These are phyloP conservation scores for Cordyceps militaris DNA, from an alignment of 2,329 filamentous ascomycete genomes.

Conservation along the genomic window DNA sequence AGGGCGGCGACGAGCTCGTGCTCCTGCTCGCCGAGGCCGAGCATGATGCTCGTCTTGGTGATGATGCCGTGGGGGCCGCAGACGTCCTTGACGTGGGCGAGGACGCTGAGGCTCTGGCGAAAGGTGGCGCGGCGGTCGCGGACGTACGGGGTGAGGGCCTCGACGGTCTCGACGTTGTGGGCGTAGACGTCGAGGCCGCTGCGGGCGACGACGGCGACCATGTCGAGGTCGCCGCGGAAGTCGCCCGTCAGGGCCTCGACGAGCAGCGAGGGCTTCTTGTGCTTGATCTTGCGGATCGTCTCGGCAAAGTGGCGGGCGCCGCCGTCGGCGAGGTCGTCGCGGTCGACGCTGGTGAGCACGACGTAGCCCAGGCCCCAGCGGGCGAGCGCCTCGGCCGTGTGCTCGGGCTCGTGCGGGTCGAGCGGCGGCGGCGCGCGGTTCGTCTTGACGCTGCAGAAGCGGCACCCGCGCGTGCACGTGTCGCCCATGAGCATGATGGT, in stretches of 20 bases:
- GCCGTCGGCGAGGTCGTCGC: constrained; percentile 84
- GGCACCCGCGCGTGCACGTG: constrained; percentile 91
- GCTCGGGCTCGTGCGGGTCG: constrained; percentile 92
- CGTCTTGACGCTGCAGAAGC: constrained; percentile 97
- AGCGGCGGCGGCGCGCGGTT: constrained; percentile 66
- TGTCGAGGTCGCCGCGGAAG: constrained; percentile 75
- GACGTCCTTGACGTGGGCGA: constrained; percentile 74
- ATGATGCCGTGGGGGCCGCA: constrained; percentile 64
- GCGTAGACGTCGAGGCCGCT: constrained; percentile 94
- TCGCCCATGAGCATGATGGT: constrained; percentile 99
- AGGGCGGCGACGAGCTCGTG: constrained; percentile 75
- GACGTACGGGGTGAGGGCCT: constrained; percentile 82
- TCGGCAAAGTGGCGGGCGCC: constrained; percentile 87
- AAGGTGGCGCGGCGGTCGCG: constrained; percentile 87
- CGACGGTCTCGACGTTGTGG: constrained; percentile 94
- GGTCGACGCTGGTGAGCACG: constrained; percentile 86
- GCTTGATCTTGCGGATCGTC: constrained; percentile 90
- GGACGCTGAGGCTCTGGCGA: constrained; percentile 71
- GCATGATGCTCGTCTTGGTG: constrained; percentile 98
- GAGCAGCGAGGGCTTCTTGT: constrained; percentile 66
- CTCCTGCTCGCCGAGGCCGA: constrained; percentile 89
- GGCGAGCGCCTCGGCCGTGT: constrained; percentile 87
- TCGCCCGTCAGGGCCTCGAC: constrained; percentile 86
- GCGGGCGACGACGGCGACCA: constrained; percentile 75
- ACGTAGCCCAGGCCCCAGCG: constrained; percentile 96